phyloP scores from a whole-genome alignment of 352 stramenopile genomes.

The Pythium monospermum region DNA sequence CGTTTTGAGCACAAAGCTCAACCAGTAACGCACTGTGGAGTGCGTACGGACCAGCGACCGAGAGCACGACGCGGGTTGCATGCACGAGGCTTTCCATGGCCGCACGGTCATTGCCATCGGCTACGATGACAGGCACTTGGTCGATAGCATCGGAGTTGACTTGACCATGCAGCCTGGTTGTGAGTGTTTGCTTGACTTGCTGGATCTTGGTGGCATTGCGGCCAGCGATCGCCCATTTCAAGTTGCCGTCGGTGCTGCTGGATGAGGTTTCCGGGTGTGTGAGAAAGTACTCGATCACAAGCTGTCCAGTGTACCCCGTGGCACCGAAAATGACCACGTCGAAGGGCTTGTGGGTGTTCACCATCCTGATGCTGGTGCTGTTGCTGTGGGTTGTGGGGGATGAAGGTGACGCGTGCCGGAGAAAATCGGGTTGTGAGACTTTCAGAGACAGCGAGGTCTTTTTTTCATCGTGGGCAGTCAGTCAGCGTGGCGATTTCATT shows the following conservation, averaged over 20 bases:
- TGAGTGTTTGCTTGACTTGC: conserved; percentile 22
- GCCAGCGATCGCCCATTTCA: conserved; percentile 84
- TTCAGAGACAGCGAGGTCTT: not conserved
- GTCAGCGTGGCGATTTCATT: not conserved
- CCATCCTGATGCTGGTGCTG: not conserved
- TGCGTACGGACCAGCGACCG: conserved; percentile 73
- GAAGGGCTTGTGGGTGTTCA: conserved; percentile 12
- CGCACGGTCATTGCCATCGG: conserved; percentile 35
- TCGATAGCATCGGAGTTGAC: conserved; percentile 14
- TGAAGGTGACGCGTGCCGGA: too few relatives aligned
- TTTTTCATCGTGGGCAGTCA: too few relatives aligned
- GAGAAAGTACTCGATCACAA: conserved; percentile 63
- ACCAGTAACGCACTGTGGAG: conserved; percentile 75
- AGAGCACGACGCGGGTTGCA: conserved; percentile 67
- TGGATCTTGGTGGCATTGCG: conserved; percentile 56
- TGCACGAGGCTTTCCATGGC: conserved; percentile 51
- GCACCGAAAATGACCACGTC: conserved; percentile 74
- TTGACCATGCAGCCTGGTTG: conserved; percentile 15
- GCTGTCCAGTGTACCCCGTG: conserved; percentile 76
- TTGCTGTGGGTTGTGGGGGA: too few relatives aligned
- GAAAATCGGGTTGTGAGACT: not conserved
- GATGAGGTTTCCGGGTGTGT: conserved; percentile 25
- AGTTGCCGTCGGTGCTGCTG: not conserved
- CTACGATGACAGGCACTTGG: conserved; percentile 36
- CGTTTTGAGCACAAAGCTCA: conserved; percentile 69